These are phyloP conservation scores for Cystobasidium pallidum DNA, from an alignment of 1,284 basidiomycete genomes.

Conservation along the genomic window DNA sequence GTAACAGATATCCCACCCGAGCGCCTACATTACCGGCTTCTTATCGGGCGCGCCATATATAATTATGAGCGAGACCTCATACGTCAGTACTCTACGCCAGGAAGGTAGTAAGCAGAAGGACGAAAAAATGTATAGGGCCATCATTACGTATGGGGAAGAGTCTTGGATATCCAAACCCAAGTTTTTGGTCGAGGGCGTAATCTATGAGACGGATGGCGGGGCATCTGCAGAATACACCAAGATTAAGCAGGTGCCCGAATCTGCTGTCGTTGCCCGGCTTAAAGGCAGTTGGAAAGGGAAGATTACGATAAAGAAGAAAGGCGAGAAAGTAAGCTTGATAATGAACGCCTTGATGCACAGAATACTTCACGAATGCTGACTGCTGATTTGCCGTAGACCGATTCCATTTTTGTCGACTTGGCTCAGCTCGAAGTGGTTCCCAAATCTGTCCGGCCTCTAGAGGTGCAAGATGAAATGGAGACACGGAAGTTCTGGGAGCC, in stretches of 20 bases:
- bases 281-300: slow-evolving; percentile 86
- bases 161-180: slow-evolving; percentile 90
- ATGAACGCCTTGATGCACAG: too few relatives aligned
- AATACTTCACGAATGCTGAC: background rate
- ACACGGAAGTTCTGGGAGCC: slow-evolving; percentile 85
- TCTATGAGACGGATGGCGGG: slow-evolving; percentile 73
- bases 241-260: slow-evolving; percentile 84
- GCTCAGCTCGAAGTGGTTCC: slow-evolving; percentile 73
- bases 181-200: slow-evolving; percentile 84
- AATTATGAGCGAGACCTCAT: slow-evolving; percentile 76
- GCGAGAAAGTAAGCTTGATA: slow-evolving; percentile 60
- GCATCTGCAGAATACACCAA: slow-evolving; percentile 65
- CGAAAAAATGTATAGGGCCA: slow-evolving; percentile 68
- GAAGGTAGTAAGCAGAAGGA: slow-evolving; percentile 58
- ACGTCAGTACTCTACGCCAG: slow-evolving; percentile 70
- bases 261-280: slow-evolving; percentile 75
- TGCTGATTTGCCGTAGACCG: slow-evolving; percentile 11
- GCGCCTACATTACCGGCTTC: slow-evolving; percentile 87
- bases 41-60: slow-evolving; percentile 87
- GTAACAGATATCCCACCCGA: slow-evolving; percentile 80
- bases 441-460: slow-evolving; percentile 80
- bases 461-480: slow-evolving; percentile 77
- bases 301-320: slow-evolving; percentile 78
- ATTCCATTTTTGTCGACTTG: slow-evolving; percentile 73
- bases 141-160: slow-evolving; percentile 97